Conservation (phyloP, 2,329 filamentous ascomycete genomes). For the Chaetomiaceae sp. region DNA sequence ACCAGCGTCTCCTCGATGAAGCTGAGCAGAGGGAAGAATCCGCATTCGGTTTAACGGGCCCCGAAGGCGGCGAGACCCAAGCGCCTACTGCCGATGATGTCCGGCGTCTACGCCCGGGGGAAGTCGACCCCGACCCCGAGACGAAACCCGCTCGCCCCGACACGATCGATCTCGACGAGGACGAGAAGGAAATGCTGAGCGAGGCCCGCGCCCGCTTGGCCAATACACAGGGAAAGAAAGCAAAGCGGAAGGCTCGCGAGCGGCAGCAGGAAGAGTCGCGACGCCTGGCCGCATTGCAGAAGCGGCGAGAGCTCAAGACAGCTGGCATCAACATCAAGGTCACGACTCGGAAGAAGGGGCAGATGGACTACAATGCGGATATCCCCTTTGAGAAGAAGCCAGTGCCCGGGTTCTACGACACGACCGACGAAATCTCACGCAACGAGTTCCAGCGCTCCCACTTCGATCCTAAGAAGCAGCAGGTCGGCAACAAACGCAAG, state of each 20-base stretch:
- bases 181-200: constrained; percentile 99
- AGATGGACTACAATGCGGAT: constrained; percentile 99
- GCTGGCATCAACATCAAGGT: constrained; percentile 98
- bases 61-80: constrained; percentile 77
- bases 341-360: constrained; percentile 81
- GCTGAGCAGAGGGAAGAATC: constrained; percentile 83
- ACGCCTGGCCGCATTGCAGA: constrained; percentile 84
- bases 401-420: constrained; percentile 88
- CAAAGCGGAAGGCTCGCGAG: constrained; percentile 94
- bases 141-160: constrained; percentile 93
- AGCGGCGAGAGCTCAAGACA: constrained; percentile 92
- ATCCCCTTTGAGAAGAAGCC: constrained; percentile 96
- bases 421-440: constrained; percentile 68
- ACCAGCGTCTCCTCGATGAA: constrained; percentile 93
- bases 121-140: constrained; percentile 95
- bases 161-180: constrained; percentile 96
- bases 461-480: constrained; percentile 91
- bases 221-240: constrained; percentile 98
- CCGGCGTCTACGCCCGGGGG: constrained; percentile 79
- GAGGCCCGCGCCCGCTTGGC: constrained; percentile 93
- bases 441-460: constrained; percentile 82
- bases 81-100: constrained; percentile 93
- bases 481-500: constrained; percentile 84
- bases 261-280: constrained; percentile 92
- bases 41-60: constrained; percentile 76